Evolutionary conservation across 192 early-diverging fungal genomes (phyloP), one percentile per base, ranked within the genome.

Genomic region (Linnemannia hyalina): DNA sequence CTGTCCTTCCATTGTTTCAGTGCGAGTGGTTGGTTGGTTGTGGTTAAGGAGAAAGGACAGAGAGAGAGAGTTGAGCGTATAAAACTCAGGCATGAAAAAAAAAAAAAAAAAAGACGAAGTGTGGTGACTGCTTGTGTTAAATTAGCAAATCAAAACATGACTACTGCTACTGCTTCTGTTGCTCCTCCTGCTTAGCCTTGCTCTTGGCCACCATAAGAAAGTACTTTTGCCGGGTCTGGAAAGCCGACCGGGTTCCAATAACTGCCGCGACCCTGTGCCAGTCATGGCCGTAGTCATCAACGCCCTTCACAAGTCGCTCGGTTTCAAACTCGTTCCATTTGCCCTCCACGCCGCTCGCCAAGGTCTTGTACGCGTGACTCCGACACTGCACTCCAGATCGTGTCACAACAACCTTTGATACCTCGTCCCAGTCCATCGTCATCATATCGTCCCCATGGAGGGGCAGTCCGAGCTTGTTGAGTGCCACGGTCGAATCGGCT

Each of bases 221-320:
- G 42, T 78, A 71, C 49, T 71, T 78, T 5, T 78, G 77, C 36
- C 52, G 69, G 68, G 41, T 13, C 46, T 78, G 77, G 69, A 55
- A 78, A 26, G 77, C 68, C 1, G 77, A 71, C 22, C 77, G 44
- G 22, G 77, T 71, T 4, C 41, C 38, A n/a, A 78, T 69, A 22
- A 60, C 36, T 2, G 22, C 46, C 22, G 42, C 77, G 32, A 78
- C 9, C 52, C 29, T 78, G 7, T 78, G 63, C 77, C 77, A 78
- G 35, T 78, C 60, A 20, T 54, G 20, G 2, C 77, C 77, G 49
- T 71, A 29, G 1, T 41, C 38, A 5, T 55, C 26, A 13, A 78
- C 6, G 32, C 47, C 77, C 20, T 10, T 26, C 23, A 23, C 26
- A 18, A 78, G 35, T 16, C 52, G 42, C 32, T 54, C 49, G 10